These are phyloP conservation scores for Wickerhamiella australiensis DNA, from an alignment of 805 yeast genomes.

Conservation along the genomic window DNA sequence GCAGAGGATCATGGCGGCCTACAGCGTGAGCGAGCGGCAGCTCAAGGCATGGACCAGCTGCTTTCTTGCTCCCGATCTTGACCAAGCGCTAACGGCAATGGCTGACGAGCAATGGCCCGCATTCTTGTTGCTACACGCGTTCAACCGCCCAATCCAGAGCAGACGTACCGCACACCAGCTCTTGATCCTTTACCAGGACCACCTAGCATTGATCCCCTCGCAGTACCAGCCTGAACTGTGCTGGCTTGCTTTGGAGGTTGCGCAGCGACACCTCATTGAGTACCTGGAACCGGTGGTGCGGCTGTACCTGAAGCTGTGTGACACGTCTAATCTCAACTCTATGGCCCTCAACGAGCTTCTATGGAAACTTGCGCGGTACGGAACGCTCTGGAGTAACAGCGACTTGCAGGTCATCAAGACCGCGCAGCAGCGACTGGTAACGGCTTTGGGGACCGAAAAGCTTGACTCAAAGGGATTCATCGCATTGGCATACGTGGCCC, in stretches of 20 bases:
- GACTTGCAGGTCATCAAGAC: slow-evolving; percentile 19
- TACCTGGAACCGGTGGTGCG: slow-evolving; percentile 22
- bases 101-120: slow-evolving; percentile 22
- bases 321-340: slow-evolving; percentile 1
- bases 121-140: slow-evolving; percentile 22
- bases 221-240: slow-evolving; percentile 19
- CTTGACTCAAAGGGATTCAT: slow-evolving; percentile 26
- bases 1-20: not conserved
- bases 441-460: slow-evolving; percentile 13
- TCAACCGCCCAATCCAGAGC: slow-evolving; percentile 19
- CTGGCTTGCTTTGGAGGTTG: slow-evolving; percentile 18
- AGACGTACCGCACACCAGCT: slow-evolving; percentile 22
- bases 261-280: slow-evolving; percentile 20
- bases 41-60: not conserved
- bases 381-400: slow-evolving; percentile 19
- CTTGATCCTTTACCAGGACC: slow-evolving; percentile 19
- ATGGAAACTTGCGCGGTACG: slow-evolving; percentile 25
- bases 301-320: slow-evolving; percentile 17
- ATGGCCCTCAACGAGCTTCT: slow-evolving; percentile 22
- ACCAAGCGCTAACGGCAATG: slow-evolving; percentile 15
- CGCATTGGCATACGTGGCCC: slow-evolving; percentile 23
- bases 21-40: not conserved
- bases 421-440: slow-evolving; percentile 23
- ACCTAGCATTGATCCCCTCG: slow-evolving; percentile 9
- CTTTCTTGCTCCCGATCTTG: not conserved